Conservation (phyloP, 176 grass and related monocot genomes). For the Oryza coarctata region DNA sequence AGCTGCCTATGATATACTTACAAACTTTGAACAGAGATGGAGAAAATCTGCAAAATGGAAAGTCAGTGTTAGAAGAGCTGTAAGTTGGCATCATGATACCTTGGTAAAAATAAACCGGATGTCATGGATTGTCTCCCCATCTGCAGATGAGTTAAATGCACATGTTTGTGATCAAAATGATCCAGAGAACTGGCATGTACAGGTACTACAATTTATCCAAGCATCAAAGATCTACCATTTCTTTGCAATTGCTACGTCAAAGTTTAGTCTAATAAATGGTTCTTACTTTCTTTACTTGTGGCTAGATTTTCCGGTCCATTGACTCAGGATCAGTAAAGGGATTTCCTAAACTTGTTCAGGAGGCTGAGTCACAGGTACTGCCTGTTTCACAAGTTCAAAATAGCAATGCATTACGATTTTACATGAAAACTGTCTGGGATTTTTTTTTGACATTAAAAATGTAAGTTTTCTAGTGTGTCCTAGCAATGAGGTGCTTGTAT, state of each 20-base stretch:
- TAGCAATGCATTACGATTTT: neutral
- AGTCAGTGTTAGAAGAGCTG: slow-evolving; percentile 69
- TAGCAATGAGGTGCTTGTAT: slow-evolving; percentile 2
- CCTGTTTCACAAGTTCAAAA: neutral
- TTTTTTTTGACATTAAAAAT: slow-evolving; percentile 10
- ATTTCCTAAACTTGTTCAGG: slow-evolving; percentile 76
- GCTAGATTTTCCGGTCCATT: slow-evolving; percentile 86
- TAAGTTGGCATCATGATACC: slow-evolving; percentile 75
- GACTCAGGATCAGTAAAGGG: slow-evolving; percentile 92
- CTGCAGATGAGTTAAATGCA: slow-evolving; percentile 42
- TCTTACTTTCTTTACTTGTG: slow-evolving; percentile 8
- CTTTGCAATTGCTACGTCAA: neutral
- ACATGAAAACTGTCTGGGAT: neutral
- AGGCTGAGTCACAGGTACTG: slow-evolving; percentile 68
- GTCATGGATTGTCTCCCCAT: slow-evolving; percentile 85
- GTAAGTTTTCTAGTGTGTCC: slow-evolving; percentile 2
- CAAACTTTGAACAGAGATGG: slow-evolving; percentile 94
- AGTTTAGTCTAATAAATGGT: slow-evolving; percentile 4
- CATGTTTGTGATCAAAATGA: slow-evolving; percentile 66
- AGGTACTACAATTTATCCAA: slow-evolving; percentile 45
- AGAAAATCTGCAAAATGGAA: slow-evolving; percentile 81
- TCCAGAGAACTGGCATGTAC: slow-evolving; percentile 87
- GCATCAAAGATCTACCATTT: neutral
- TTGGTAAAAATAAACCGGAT: slow-evolving; percentile 80
- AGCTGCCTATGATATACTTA: slow-evolving; percentile 84